Percentiles rank a stretch among this genome's conserved stretches.
Evolutionary conservation across 2,329 filamentous ascomycete genomes (phyloP).

Genomic region (Fusarium sp.): DNA sequence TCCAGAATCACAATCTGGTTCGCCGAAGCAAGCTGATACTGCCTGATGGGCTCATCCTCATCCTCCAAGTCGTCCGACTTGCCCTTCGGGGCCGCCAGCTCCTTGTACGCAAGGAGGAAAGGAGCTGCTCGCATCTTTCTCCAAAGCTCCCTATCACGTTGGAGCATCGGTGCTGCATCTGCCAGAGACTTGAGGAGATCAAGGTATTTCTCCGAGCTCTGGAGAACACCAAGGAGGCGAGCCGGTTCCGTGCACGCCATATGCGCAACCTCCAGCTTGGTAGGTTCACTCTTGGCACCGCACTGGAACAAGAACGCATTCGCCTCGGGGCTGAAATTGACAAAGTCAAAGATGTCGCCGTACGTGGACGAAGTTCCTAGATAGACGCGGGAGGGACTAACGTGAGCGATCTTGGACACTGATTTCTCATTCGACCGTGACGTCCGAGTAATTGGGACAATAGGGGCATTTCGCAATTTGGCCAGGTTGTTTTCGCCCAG

Average conservation of each 20-base stretch:
- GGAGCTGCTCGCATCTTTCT: slow-evolving; percentile 75
- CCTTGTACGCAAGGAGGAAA: slow-evolving; percentile 84
- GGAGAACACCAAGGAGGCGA: slow-evolving; percentile 78
- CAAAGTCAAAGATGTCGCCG: slow-evolving; percentile 93
- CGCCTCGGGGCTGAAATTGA: slow-evolving; percentile 87
- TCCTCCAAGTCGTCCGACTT: slow-evolving; percentile 63
- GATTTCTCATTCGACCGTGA: slow-evolving; percentile 53
- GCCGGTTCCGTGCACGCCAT: slow-evolving; percentile 86
- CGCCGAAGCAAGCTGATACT: slow-evolving; percentile 79
- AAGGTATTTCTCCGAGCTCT: slow-evolving; percentile 85
- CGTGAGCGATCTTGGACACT: slow-evolving; percentile 45
- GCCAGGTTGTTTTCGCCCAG: slow-evolving; percentile 67
- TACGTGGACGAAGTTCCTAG: slow-evolving; percentile 75
- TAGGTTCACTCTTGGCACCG: slow-evolving; percentile 91
- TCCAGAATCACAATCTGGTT: slow-evolving; percentile 79
- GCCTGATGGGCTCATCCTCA: slow-evolving; percentile 71
- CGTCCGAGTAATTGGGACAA: slow-evolving; percentile 70
- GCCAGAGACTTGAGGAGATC: slow-evolving; percentile 81
- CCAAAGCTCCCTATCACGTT: slow-evolving; percentile 80
- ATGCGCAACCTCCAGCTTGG: slow-evolving; percentile 81
- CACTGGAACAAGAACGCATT: slow-evolving; percentile 89
- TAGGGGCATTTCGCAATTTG: slow-evolving; percentile 68
- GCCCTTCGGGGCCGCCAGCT: slow-evolving; percentile 62
- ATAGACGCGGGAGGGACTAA: slow-evolving; percentile 78
- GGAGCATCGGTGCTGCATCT: slow-evolving; percentile 72